A percentile compares a stretch with the other conserved stretches of the same genome.
phyloP scores from a whole-genome alignment of 1,139 yeast species.

The Protomyces macrosporus region DNA sequence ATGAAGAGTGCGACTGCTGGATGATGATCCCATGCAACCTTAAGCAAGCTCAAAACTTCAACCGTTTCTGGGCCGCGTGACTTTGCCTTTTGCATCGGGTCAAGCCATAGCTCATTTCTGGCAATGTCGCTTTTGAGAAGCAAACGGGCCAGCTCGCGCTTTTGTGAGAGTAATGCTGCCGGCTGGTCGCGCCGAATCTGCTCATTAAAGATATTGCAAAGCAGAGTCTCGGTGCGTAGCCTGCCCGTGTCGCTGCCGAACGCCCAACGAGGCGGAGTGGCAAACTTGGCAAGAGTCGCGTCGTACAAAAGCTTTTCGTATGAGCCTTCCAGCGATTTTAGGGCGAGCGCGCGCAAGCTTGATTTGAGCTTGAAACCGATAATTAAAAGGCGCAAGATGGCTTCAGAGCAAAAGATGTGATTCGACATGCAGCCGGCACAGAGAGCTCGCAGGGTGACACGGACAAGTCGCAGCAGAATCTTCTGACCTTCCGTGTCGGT shows the following conservation, averaged over 20 bases:
- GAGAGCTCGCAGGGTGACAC: slow-evolving; percentile 9
- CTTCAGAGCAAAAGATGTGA: slow-evolving; percentile 75
- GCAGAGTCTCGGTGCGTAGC: slow-evolving; percentile 42
- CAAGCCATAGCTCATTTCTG: slow-evolving; percentile 71
- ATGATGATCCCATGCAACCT: slow-evolving; percentile 58
- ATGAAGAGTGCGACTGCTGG: slow-evolving; percentile 72
- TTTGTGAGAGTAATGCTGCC: slow-evolving; percentile 34
- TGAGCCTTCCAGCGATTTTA: neutral
- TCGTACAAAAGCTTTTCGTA: slow-evolving; percentile 32
- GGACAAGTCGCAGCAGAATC: neutral
- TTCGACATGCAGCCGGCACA: slow-evolving; percentile 42
- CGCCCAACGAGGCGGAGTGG: slow-evolving; percentile 60
- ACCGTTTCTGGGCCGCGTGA: slow-evolving; percentile 33
- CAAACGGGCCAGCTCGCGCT: slow-evolving; percentile 51
- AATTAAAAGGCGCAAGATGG: slow-evolving; percentile 66
- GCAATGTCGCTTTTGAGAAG: slow-evolving; percentile 74
- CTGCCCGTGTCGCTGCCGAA: slow-evolving; percentile 82
- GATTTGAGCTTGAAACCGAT: slow-evolving; percentile 52
- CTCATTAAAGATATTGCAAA: slow-evolving; percentile 34
- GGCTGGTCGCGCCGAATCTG: neutral
- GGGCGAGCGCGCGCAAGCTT: slow-evolving; percentile 24
- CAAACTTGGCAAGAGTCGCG: slow-evolving; percentile 77
- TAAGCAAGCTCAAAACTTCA: slow-evolving; percentile 35
- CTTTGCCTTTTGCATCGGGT: slow-evolving; percentile 42
- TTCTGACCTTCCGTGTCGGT: slow-evolving; percentile 4